Base-by-base conservation (phyloP, 148 eudicot species). In the Rhododendron ferrugineum region DNA sequence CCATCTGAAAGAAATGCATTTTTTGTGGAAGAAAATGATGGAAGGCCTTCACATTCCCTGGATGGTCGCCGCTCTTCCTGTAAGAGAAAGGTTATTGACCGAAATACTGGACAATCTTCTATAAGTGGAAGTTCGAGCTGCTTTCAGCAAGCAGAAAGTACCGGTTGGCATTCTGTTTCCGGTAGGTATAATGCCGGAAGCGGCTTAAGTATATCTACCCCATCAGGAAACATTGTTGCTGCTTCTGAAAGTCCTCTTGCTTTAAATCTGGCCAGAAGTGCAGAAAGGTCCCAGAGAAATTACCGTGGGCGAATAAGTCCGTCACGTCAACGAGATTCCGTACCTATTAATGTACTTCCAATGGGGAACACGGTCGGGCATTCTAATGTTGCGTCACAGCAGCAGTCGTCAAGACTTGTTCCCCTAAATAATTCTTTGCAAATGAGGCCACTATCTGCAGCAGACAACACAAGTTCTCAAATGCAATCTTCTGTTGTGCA, bases 41-140 rank as follows among this genome's bases (percentile, higher is more conserved):
- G 68, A 52, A 90, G 96, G 87, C 95, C 92, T 68, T 89, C 90
- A 36, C 85, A 83, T 87, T 89, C 94, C 49, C 40, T 91, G 85
- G 98, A 93, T 78, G 92, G 90, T 82, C 92, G 94, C 20, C 94
- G 93, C 73, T 44, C 86, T 34, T 90, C 98, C 11, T 92, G 98
- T 87, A 97, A 97, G 89, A 90, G 99, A 84, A 97, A 97, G 86
- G 88, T 92, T 66, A 83, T 92, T 84, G 99, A 95, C 87, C 93
- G 88, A 58, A 87, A 88, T 85, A 88, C 54, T 47, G 96, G 98
- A 23, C 98, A 92, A 84, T 94, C 99, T 56, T 97, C 99, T 86
- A 89, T 76, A 73, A 83, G 91, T 86, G 98, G 93, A 86, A 91
- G 92, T 78, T 84, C 91, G 4, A 87, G 60, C 64, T 85, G 72